Conservation (phyloP, 2,329 filamentous ascomycete genomes). For the Talaromyces sp. region DNA sequence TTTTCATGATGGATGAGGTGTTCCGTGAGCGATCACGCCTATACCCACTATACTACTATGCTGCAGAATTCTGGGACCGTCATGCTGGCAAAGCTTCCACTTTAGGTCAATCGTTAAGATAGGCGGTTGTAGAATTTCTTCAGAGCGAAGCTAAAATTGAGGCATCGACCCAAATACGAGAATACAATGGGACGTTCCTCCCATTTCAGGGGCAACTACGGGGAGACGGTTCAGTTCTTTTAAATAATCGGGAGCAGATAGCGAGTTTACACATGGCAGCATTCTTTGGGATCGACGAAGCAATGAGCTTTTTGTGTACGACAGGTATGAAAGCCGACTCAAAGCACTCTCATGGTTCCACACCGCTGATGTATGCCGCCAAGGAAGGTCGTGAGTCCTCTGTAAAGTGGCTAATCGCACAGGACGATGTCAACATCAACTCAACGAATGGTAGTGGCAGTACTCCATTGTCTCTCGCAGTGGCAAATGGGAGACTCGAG, state of each 20-base stretch:
- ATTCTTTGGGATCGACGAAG: too few species aligned
- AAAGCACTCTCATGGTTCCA: neutral
- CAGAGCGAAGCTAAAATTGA: too few species aligned
- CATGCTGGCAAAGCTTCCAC: constrained; percentile 3
- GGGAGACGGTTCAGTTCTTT: too few species aligned
- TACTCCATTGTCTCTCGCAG: neutral
- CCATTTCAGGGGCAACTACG: too few species aligned
- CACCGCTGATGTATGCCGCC: neutral
- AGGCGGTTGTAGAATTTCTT: too few species aligned
- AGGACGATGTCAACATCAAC: neutral
- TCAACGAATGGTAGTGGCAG: neutral
- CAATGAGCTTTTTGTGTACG: neutral
- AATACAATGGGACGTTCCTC: too few species aligned
- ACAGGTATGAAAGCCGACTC: neutral
- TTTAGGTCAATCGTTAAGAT: too few species aligned
- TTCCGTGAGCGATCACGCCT: neutral
- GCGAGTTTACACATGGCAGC: too few species aligned
- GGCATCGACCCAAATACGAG: too few species aligned
- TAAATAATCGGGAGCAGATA: too few species aligned
- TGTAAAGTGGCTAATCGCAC: neutral
- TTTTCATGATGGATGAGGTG: neutral
- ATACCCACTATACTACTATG: constrained; percentile 15
- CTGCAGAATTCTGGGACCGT: constrained; percentile 14
- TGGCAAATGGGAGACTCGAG: too few species aligned
- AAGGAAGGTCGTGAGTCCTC: neutral